A percentile compares a stretch with the other conserved stretches of the same genome.
These are phyloP conservation scores for Fagopyrum homotropicum DNA, from an alignment of 148 eudicot species.

Conservation along the genomic window DNA sequence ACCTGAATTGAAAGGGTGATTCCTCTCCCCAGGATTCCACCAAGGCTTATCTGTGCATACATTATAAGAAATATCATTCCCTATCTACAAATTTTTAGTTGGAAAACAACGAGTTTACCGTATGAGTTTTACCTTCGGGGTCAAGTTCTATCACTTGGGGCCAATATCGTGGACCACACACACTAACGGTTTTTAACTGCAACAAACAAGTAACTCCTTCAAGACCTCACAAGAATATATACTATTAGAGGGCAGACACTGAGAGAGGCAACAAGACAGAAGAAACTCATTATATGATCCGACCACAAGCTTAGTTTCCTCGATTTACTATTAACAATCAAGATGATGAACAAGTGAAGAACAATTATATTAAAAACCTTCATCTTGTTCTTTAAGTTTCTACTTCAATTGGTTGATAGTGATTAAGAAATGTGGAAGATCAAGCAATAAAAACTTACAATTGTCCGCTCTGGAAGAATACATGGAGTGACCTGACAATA, in stretches of 20 bases:
- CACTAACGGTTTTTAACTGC: constrained; percentile 81
- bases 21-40: constrained; percentile 76
- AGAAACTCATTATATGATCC: background rate
- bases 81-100: constrained; percentile 5
- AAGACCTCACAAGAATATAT: constrained; percentile 3
- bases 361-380: background rate
- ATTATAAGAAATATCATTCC: constrained; percentile 11
- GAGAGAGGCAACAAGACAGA: background rate
- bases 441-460: constrained; percentile 45
- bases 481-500: constrained; percentile 92
- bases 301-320: background rate
- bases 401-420: background rate
- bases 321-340: background rate
- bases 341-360: background rate
- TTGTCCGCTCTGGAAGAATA: constrained; percentile 87
- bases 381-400: background rate
- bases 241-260: background rate
- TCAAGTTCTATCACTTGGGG: constrained; percentile 81
- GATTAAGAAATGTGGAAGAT: background rate
- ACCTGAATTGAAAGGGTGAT: constrained; percentile 86
- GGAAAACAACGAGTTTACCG: background rate
- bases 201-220: constrained; percentile 18
- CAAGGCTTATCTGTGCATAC: constrained; percentile 73
- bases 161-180: constrained; percentile 99
- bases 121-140: constrained; percentile 63